Percentiles rank a stretch among this genome's conserved stretches.
Evolutionary conservation across 352 stramenopile genomes (phyloP).

Genomic region (Globisporangium mamillatum): DNA sequence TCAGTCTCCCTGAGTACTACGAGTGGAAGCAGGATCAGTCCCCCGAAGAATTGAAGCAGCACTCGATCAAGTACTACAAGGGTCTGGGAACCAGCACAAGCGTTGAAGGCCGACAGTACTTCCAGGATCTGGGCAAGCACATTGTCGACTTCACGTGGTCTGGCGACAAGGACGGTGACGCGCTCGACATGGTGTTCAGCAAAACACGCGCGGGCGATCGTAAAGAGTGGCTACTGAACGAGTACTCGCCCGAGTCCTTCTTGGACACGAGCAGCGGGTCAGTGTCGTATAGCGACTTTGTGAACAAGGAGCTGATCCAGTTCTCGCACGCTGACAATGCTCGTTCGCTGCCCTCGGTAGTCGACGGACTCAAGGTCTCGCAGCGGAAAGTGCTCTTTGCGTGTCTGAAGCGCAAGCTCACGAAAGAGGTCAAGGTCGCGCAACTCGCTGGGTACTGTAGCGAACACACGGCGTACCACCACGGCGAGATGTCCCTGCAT

Average conservation of each 20-base stretch:
- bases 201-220: conserved; percentile 96
- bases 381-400: conserved; percentile 98
- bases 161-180: conserved; percentile 77
- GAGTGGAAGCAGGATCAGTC: conserved; percentile 88
- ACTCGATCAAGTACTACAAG: conserved; percentile 99
- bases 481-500: conserved; percentile 97
- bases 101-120: conserved; percentile 97
- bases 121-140: conserved; percentile 94
- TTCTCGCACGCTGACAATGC: conserved; percentile 97
- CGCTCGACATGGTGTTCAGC: conserved; percentile 99
- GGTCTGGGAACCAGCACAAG: conserved; percentile 98
- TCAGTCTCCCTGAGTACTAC: conserved; percentile 96
- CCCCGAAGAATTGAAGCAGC: conserved; percentile 78
- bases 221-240: conserved; percentile 94
- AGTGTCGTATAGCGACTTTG: conserved; percentile 96
- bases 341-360: conserved; percentile 94
- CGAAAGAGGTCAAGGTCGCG: conserved; percentile 99
- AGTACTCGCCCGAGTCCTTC: conserved; percentile 88
- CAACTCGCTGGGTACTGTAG: conserved; percentile 98
- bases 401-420: conserved; percentile 98
- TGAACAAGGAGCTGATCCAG: conserved; percentile 99
- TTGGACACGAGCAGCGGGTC: conserved; percentile 90
- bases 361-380: conserved; percentile 98
- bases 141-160: conserved; percentile 89
- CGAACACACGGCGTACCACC: conserved; percentile 98